Percentiles rank a stretch among this genome's conserved stretches.
Conservation (phyloP, 1,284 basidiomycete genomes). For the Cystobasidiaceae sp. region DNA sequence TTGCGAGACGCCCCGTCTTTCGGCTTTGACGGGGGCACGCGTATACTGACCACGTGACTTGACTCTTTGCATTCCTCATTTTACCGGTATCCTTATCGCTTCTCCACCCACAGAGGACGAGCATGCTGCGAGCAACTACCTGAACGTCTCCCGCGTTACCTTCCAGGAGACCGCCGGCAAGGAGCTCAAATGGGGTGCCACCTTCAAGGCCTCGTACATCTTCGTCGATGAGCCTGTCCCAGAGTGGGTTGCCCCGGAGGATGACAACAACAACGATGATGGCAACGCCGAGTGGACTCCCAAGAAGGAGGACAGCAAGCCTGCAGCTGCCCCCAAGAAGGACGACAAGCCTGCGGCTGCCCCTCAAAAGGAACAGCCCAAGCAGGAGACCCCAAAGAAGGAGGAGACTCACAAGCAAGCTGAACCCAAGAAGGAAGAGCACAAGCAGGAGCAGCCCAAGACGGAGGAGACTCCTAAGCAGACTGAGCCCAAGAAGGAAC, state of each 20-base stretch:
- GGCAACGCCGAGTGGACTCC: slow-evolving; percentile 8
- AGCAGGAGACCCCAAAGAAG: not conserved
- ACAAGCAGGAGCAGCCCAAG: slow-evolving; percentile 10
- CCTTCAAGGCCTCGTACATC: slow-evolving; percentile 12
- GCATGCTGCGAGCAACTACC: not conserved
- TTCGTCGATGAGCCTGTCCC: slow-evolving; percentile 2
- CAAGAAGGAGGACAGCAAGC: not conserved
- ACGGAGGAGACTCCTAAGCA: not conserved
- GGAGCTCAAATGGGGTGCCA: not conserved
- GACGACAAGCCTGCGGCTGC: not conserved
- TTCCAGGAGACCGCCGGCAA: slow-evolving; percentile 8
- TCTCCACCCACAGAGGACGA: not conserved
- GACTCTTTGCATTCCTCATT: too few species aligned
- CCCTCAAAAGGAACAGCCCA: not conserved
- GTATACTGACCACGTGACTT: slow-evolving; percentile 5
- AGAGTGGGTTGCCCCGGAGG: not conserved
- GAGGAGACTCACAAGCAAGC: not conserved
- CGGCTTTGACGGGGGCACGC: not conserved
- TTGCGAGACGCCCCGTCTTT: not conserved
- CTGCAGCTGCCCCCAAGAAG: slow-evolving; percentile 13
- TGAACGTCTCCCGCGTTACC: slow-evolving; percentile 20
- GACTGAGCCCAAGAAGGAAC: not conserved
- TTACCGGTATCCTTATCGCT: not conserved
- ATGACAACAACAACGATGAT: not conserved
- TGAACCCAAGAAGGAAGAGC: slow-evolving; percentile 1